Evolutionary conservation across 1,139 yeast genomes (phyloP), one percentile per base, ranked within the genome.

Genomic region (Wickerhamomyces sp.): DNA sequence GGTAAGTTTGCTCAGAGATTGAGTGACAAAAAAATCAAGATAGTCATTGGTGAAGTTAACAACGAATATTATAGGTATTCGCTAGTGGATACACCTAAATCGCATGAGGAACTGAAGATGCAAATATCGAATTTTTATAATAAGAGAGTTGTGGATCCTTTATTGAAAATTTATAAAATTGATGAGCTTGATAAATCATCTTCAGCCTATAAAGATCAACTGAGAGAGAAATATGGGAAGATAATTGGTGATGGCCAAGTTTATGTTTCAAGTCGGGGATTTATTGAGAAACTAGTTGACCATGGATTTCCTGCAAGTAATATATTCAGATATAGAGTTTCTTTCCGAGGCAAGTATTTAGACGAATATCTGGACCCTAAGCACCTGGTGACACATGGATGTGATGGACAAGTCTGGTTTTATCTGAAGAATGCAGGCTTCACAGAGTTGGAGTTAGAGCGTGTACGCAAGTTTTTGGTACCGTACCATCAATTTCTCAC

Each of bases 221-320:
- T 60, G 28, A 45, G 52, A 30, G 42, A 12, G 52, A 57, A 49
- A 7, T 65, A 52, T 47, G 72, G 72, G 13, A 42, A 43, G 5
- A 65, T 67, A 14, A 59, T 65, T 36, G 58, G 64, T 27, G 72
- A 67, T 44, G 58, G 65, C 19, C 72, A 68, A 44, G 69, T 67
- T 7, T 63, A 65, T 38, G 60, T 63, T 4, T 61, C 71, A 1
- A 43, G 57, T 5, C 52, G 72, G 40, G 63, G 67, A 1, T 57
- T 63, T 31, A 42, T 67, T 7, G 49, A 58, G 22, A 50, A 40
- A 21, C 15, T 46, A 17, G 21, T 44, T n/a, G 27, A 35, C 6
- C 27, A 37, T 31, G 48, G 48, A 2, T 40, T 38, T 39, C 64
- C 67, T 4, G 38, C 41, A 25, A 46, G 51, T 5, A 42, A 54